phyloP scores from a whole-genome alignment of 2,329 filamentous ascomycete species.

The Ceratocystiopsis brevicomis region DNA sequence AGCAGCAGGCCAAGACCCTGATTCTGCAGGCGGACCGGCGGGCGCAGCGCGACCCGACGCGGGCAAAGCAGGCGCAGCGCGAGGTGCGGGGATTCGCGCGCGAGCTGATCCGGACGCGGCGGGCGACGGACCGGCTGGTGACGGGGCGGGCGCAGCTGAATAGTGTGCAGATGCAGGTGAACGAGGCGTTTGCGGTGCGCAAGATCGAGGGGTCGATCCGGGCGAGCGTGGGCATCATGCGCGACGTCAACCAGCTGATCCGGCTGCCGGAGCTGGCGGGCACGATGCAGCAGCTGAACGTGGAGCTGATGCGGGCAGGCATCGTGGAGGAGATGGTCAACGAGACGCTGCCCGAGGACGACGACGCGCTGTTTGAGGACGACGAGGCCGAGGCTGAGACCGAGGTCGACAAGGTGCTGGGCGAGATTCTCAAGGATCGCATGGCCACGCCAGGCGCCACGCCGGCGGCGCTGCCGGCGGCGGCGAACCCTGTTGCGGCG shows the following conservation, averaged over 20 bases:
- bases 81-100: constrained; percentile 79
- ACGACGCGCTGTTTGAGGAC: constrained; percentile 46
- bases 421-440: constrained; percentile 73
- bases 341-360: constrained; percentile 61
- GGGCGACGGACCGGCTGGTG: constrained; percentile 51
- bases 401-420: constrained; percentile 84
- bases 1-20: constrained; percentile 66
- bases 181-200: constrained; percentile 83
- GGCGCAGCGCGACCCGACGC: constrained; percentile 59
- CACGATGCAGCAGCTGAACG: constrained; percentile 75
- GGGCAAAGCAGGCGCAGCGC: constrained; percentile 56
- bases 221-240: constrained; percentile 83
- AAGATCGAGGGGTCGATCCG: constrained; percentile 90
- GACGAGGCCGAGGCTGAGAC: constrained; percentile 54
- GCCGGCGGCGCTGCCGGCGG: constrained; percentile 33
- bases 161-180: constrained; percentile 93
- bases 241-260: constrained; percentile 78
- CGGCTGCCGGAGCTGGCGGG: constrained; percentile 67
- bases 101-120: constrained; percentile 69
- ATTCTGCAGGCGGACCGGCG: constrained; percentile 72
- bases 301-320: constrained; percentile 81
- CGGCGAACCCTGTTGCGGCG: constrained; percentile 19
- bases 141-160: constrained; percentile 84
- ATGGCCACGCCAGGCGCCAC: constrained; percentile 39
- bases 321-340: constrained; percentile 97